Evolutionary conservation across 306 rosid genomes (phyloP), one percentile per base, ranked within the genome.

Genomic region (Ziziphus jujuba): DNA sequence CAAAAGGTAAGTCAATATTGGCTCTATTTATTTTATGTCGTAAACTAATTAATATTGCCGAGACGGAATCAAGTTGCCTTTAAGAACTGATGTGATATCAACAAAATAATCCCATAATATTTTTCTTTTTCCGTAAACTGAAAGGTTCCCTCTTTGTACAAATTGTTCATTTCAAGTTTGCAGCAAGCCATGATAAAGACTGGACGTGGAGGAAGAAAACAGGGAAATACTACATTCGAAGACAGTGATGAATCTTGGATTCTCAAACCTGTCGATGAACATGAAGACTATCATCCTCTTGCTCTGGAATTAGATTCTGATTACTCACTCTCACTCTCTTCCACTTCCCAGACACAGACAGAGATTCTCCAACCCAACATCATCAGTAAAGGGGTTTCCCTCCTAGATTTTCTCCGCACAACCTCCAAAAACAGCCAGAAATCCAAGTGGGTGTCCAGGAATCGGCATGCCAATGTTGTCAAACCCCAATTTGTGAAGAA

Each of bases 401-500:
- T 11, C 2, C 51, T 47, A 11, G 51, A 47, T 11, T 17, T 47
- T 10, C 51, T 12, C 21, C n/a, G 33, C 31, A 51, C 6, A n/a
- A 33, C 7, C 55, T 14, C 44, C 19, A 36, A 25, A 49, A 44
- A 6, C 15, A 28, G 44, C 44, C 68, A 51, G n/a, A 76, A 63
- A 57, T 56, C 61, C 47, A 62, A 22, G 5, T 31, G 69, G 57
- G 59, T 10, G 6, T 49, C 69, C 45, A 38, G 72, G 51, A 76
- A 69, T 53, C 78, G 65, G 36, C 76, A 69, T 28, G 65, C 63
- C 33, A 79, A 69, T n/a, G 65, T 49, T 6, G 34, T 13, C 53
- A 68, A 78, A 65, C 38, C 71, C 45, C 76, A 55, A 2, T 73
- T 54, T 54, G 87, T 83, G 53, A 28, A 69, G 67, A 76, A 77